Evolutionary conservation across 805 yeast species (phyloP), one percentile per base, ranked within the genome.

Genomic region (Candida easanensis): DNA sequence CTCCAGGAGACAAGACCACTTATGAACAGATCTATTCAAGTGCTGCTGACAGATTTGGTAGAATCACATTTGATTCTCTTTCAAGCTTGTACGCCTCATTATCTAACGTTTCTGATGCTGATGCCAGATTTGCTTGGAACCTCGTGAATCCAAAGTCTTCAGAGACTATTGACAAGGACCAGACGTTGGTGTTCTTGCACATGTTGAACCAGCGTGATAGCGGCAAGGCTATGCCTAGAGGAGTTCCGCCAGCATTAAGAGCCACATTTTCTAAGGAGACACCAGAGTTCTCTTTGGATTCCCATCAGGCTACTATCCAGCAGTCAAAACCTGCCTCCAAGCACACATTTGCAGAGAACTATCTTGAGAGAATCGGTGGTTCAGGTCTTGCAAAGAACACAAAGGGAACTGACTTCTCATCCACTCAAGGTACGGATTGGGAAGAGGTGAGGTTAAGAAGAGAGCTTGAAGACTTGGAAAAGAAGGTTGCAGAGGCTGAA

Each of bases 131-230:
- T 37, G 96, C 97, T 2, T 93, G 99, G 98, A 88, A 88, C 62
- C 69, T 93, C 45, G 95, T 93, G 41, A 93, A 93, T 58, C 98
- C 99, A 10, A 84, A 86, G 57, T 81, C 84, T 42, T 79, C 80
- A 40, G 88, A 83, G 57, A 84, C 95, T 9, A 89, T 93, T 49
- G 97, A 90, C 63, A 89, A 85, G 56, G 98, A 93, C 65, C 98
- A 95, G 62, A 81, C 89, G 19, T 66, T 89, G 48, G 96, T 88
- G 30, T 89, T 86, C 55, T 71, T 93, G 49, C 99, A 93, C 65
- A 88, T 90, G 51, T 73, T 93, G 55, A 89, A 90, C 64, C 96
- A 91, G 64, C 77, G 97, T 27, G 87, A 86, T 56, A 80, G 84
- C 45, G 89, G 89, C 32, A 83, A 82, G 56, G 74, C 91, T 41